Conservation (phyloP, 2,329 filamentous ascomycete species). For the Penicillium sp. region DNA sequence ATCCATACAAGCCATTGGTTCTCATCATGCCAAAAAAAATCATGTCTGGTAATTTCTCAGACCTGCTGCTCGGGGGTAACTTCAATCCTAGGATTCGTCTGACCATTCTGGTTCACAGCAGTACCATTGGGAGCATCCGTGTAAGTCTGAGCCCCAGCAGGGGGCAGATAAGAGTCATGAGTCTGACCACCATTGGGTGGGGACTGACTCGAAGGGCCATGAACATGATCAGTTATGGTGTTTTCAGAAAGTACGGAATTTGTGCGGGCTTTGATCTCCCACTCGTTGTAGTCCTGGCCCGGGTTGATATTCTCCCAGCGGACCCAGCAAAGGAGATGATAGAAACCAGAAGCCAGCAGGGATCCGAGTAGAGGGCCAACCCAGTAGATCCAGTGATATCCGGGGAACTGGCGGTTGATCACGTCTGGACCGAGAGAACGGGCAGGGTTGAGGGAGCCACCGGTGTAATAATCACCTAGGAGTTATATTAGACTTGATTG, state of each 20-base stretch:
- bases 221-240: conserved; percentile 9
- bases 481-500: neutral
- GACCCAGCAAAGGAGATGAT: conserved; percentile 46
- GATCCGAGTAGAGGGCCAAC: conserved; percentile 47
- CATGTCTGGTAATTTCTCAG: neutral
- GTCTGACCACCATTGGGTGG: neutral
- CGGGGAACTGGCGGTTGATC: conserved; percentile 45
- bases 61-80: too few species aligned
- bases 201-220: neutral
- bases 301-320: conserved; percentile 47
- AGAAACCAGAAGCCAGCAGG: conserved; percentile 50
- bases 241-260: conserved; percentile 17
- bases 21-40: neutral
- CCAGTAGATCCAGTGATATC: conserved; percentile 54
- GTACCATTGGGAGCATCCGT: neutral
- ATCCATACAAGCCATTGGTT: neutral
- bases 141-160: neutral
- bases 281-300: conserved; percentile 56
- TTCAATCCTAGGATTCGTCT: too few species aligned
- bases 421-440: conserved; percentile 50
- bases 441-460: conserved; percentile 49
- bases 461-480: conserved; percentile 48
- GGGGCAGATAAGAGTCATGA: neutral
- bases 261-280: conserved; percentile 25
- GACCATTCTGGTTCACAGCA: neutral